A percentile compares a stretch with the other conserved stretches of the same genome.
Conservation (phyloP, 179 eudicot species). For the Silene noctiflora region DNA sequence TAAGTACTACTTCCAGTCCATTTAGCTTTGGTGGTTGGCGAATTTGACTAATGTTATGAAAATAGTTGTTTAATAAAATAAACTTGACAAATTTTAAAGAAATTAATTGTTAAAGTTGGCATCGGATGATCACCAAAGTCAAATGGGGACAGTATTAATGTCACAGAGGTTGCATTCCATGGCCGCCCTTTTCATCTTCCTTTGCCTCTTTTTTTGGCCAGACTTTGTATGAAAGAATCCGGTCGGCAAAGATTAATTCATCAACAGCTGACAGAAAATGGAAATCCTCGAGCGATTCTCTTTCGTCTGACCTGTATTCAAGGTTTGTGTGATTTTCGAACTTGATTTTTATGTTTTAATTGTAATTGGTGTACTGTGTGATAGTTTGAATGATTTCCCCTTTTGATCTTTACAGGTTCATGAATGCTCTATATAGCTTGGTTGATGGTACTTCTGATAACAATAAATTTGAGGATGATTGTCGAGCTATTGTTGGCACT, state of each 20-base stretch:
- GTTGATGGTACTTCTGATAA: slow-evolving; percentile 85
- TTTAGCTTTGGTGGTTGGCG: not conserved
- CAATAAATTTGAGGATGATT: slow-evolving; percentile 89
- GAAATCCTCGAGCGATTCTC: slow-evolving; percentile 55
- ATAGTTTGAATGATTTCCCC: slow-evolving; percentile 14
- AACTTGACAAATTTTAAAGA: not conserved
- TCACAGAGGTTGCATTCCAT: too few relatives aligned
- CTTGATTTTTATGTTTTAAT: slow-evolving; percentile 15
- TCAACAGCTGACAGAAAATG: slow-evolving; percentile 57
- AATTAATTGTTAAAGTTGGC: not conserved
- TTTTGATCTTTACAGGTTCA: slow-evolving; percentile 55
- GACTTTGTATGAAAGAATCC: slow-evolving; percentile 81
- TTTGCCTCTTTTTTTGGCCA: slow-evolving; percentile 26
- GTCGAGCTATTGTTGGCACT: slow-evolving; percentile 83
- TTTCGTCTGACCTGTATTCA: slow-evolving; percentile 57
- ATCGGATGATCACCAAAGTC: too few relatives aligned
- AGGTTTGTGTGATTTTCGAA: slow-evolving; percentile 41
- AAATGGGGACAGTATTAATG: too few relatives aligned
- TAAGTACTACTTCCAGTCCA: not conserved
- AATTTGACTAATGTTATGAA: not conserved
- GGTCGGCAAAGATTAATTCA: slow-evolving; percentile 64
- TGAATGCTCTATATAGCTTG: slow-evolving; percentile 63
- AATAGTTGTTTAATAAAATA: too few relatives aligned
- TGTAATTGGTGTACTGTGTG: not conserved
- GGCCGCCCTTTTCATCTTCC: not conserved